These are phyloP conservation scores for Malus asiatica DNA, from an alignment of 306 rosid genomes.

Conservation along the genomic window DNA sequence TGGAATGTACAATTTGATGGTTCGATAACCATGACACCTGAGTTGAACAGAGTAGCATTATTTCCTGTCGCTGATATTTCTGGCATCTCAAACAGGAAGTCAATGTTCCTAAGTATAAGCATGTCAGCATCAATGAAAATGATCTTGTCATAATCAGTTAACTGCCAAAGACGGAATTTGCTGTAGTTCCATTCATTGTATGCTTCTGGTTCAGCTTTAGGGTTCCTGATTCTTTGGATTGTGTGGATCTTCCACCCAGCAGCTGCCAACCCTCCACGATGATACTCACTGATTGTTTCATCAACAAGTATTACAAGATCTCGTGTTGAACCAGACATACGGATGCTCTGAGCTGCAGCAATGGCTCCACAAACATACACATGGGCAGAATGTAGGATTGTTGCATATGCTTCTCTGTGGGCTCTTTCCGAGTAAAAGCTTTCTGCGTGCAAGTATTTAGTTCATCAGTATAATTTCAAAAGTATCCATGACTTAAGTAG, in stretches of 20 bases:
- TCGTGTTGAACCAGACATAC: constrained; percentile 76
- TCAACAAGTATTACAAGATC: constrained; percentile 94
- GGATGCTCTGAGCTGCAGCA: constrained; percentile 90
- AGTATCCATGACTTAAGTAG: not conserved
- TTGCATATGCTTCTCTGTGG: constrained; percentile 80
- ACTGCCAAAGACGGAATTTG: constrained; percentile 91
- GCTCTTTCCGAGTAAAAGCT: not conserved
- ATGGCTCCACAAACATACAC: constrained; percentile 93
- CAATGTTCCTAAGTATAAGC: constrained; percentile 73
- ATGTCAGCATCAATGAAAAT: constrained; percentile 92
- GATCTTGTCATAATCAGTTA: constrained; percentile 88
- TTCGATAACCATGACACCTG: constrained; percentile 95
- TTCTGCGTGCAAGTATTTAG: not conserved
- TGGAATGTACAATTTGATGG: constrained; percentile 92
- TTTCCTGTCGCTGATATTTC: constrained; percentile 92
- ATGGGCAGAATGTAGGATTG: constrained; percentile 91
- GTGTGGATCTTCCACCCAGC: constrained; percentile 93
- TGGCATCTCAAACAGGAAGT: constrained; percentile 79
- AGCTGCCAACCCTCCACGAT: constrained; percentile 82
- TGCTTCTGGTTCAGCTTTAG: constrained; percentile 92
- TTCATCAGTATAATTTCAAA: not conserved
- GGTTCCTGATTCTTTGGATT: constrained; percentile 81
- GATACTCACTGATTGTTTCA: constrained; percentile 68
- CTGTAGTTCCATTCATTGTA: constrained; percentile 98
- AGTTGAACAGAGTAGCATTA: constrained; percentile 83